Percentiles rank a stretch among this genome's conserved stretches.
phyloP scores from a whole-genome alignment of 2,329 filamentous ascomycete genomes.

The Podosphaera aphanis region DNA sequence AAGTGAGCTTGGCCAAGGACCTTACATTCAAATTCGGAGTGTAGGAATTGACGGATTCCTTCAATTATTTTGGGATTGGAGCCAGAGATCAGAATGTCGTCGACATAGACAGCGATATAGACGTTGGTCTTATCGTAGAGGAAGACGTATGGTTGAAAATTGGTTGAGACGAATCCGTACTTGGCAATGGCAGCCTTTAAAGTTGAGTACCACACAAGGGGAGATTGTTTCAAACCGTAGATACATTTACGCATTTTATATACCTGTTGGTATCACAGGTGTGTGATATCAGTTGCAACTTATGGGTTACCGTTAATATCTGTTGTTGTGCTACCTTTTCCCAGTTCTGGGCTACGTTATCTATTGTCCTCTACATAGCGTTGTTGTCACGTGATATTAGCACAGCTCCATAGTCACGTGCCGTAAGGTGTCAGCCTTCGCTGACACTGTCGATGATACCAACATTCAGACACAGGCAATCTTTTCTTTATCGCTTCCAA shows the following conservation, averaged over 20 bases:
- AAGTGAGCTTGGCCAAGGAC: neutral
- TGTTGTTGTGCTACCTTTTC: too few species aligned
- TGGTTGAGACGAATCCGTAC: neutral
- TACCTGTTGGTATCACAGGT: too few species aligned
- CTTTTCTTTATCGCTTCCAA: too few species aligned
- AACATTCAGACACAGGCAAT: too few species aligned
- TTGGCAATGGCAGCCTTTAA: neutral
- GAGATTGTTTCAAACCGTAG: neutral
- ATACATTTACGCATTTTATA: neutral
- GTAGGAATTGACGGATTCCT: neutral
- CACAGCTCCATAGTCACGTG: too few species aligned
- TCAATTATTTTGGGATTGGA: neutral
- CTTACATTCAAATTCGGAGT: neutral
- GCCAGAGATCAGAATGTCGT: neutral
- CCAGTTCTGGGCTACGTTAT: too few species aligned
- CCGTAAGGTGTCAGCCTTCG: too few species aligned
- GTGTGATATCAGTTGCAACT: too few species aligned
- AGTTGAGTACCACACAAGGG: neutral
- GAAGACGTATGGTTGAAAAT: neutral
- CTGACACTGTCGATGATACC: too few species aligned
- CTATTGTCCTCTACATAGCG: too few species aligned
- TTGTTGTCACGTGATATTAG: too few species aligned
- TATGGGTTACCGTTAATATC: too few species aligned
- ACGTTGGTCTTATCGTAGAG: neutral
- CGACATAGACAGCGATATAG: neutral